These are phyloP conservation scores for Colletotrichum kahawae DNA, from an alignment of 2,329 filamentous ascomycete species.

Conservation along the genomic window DNA sequence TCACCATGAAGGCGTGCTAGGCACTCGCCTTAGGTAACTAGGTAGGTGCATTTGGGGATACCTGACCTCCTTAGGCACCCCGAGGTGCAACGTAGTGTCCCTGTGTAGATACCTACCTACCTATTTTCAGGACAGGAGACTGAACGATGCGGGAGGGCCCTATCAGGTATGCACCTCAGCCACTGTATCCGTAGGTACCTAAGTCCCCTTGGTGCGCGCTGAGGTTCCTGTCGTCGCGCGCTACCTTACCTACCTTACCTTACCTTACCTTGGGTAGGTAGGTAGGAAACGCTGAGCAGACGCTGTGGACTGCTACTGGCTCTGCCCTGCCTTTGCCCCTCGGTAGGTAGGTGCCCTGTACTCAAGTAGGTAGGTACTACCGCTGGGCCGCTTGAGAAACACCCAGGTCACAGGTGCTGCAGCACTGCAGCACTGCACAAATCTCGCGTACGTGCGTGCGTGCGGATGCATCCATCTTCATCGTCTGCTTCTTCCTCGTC, in stretches of 20 bases:
- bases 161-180: neutral
- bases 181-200: neutral
- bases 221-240: neutral
- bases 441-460: constrained; percentile 17
- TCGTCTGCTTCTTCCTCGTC: neutral
- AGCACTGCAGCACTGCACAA: constrained; percentile 4
- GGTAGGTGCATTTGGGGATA: neutral
- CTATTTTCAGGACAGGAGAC: neutral
- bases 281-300: neutral
- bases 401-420: neutral
- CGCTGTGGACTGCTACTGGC: neutral
- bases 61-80: neutral
- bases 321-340: neutral
- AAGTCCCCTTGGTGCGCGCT: neutral
- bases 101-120: neutral
- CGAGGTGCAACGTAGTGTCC: neutral
- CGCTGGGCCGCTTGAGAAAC: neutral
- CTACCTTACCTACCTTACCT: neutral
- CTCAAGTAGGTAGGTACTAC: neutral
- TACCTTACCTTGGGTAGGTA: neutral
- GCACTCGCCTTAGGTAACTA: neutral
- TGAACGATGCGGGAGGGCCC: neutral
- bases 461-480: constrained; percentile 15
- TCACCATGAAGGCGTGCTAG: neutral
- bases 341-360: neutral